Conservation (phyloP, 192 early-diverging fungal species). For the Backusella australiensis region DNA sequence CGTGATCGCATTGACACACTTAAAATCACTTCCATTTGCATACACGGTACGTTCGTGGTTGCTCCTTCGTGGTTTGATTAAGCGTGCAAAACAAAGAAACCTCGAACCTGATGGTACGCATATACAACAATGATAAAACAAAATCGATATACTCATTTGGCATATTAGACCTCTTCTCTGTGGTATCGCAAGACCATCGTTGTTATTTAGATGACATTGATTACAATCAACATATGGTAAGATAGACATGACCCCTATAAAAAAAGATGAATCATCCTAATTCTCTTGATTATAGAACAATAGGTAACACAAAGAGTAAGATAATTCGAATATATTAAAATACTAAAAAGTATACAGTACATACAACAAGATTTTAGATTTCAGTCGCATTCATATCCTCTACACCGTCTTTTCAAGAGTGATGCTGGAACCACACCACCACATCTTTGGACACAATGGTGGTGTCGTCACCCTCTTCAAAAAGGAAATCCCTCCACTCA, state of each 20-base stretch:
- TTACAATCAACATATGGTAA: conserved; percentile 51
- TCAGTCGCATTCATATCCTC: conserved; percentile 41
- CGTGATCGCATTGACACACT: conserved; percentile 29
- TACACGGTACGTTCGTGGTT: conserved; percentile 45
- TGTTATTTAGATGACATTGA: conserved; percentile 51
- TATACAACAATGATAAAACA: not conserved
- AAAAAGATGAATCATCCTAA: not conserved
- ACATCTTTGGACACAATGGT: conserved; percentile 30
- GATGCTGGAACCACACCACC: conserved; percentile 28
- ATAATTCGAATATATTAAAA: not conserved
- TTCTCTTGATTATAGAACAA: conserved; percentile 16
- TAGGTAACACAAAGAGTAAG: conserved; percentile 13
- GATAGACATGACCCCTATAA: not conserved
- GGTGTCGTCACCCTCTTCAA: conserved; percentile 49
- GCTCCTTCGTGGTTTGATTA: conserved; percentile 23
- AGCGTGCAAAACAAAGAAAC: conserved; percentile 17
- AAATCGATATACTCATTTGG: not conserved
- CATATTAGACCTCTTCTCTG: conserved; percentile 33
- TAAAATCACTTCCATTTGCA: conserved; percentile 41
- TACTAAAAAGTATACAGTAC: conserved; percentile 18
- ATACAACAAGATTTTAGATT: conserved; percentile 55
- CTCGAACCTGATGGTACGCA: conserved; percentile 13
- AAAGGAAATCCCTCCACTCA: conserved; percentile 46
- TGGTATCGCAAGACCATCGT: conserved; percentile 37
- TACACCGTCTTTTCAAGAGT: conserved; percentile 16